These are phyloP conservation scores for Ophiocordyceps australis DNA, from an alignment of 2,329 filamentous ascomycete species.

Conservation along the genomic window DNA sequence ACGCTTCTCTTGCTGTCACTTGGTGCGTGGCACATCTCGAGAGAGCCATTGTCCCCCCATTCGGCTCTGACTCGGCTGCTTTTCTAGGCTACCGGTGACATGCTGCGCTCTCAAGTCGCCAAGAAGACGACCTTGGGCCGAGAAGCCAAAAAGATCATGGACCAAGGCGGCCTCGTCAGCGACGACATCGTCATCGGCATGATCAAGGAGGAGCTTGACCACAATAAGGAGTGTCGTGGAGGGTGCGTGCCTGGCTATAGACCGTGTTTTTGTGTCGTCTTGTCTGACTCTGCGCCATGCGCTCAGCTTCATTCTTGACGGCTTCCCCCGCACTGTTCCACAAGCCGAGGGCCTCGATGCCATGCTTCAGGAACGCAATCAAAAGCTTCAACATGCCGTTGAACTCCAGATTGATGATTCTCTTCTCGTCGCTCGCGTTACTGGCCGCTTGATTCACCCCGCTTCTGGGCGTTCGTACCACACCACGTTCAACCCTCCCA, in stretches of 20 bases:
- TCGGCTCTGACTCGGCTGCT: slow-evolving; percentile 3
- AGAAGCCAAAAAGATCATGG: slow-evolving; percentile 99
- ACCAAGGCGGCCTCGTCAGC: slow-evolving; percentile 89
- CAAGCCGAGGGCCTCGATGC: slow-evolving; percentile 88
- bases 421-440: slow-evolving; percentile 88
- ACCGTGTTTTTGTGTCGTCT: neutral
- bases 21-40: slow-evolving; percentile 53
- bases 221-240: slow-evolving; percentile 89
- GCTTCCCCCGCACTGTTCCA: slow-evolving; percentile 90
- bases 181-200: slow-evolving; percentile 99
- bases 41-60: neutral
- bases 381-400: slow-evolving; percentile 84
- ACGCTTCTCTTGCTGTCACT: slow-evolving; percentile 90
- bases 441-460: slow-evolving; percentile 86
- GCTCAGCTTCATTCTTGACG: slow-evolving; percentile 87
- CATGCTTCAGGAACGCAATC: slow-evolving; percentile 65
- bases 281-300: too few relatives aligned
- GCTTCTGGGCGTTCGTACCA: slow-evolving; percentile 95
- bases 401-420: slow-evolving; percentile 95
- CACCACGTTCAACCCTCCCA: slow-evolving; percentile 97
- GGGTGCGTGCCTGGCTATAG: slow-evolving; percentile 47
- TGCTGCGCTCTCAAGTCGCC: slow-evolving; percentile 94
- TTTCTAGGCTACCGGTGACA: slow-evolving; percentile 86
- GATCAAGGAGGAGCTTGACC: slow-evolving; percentile 94
- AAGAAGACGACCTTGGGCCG: slow-evolving; percentile 90